A percentile compares a stretch with the other conserved stretches of the same genome.
Evolutionary conservation across 805 yeast genomes (phyloP).

Genomic region (Ogataea paradorogensis): DNA sequence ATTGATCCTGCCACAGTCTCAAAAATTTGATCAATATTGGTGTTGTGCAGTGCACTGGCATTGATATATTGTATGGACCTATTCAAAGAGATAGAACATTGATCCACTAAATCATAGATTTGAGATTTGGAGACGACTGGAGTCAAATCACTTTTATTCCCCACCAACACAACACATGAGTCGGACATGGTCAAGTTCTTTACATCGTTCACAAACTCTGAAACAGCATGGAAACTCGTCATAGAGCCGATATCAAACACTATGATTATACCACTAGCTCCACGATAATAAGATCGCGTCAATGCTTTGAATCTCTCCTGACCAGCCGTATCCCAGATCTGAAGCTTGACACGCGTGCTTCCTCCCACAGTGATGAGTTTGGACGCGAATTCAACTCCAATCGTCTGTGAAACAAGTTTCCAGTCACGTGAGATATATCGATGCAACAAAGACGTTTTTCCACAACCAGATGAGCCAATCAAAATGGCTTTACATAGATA

Average conservation of each 20-base stretch:
- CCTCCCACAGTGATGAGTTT: slow-evolving; percentile 26
- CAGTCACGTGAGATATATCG: slow-evolving; percentile 32
- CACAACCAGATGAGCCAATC: slow-evolving; percentile 17
- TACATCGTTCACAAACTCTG: slow-evolving; percentile 33
- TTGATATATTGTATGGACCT: slow-evolving; percentile 37
- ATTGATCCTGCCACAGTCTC: slow-evolving; percentile 38
- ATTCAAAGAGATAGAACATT: slow-evolving; percentile 25
- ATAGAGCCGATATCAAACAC: slow-evolving; percentile 33
- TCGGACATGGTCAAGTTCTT: slow-evolving; percentile 29
- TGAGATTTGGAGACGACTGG: slow-evolving; percentile 13
- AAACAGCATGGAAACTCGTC: slow-evolving; percentile 27
- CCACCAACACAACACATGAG: slow-evolving; percentile 33
- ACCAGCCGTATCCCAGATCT: slow-evolving; percentile 24
- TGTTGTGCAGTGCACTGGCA: slow-evolving; percentile 41
- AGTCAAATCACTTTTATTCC: slow-evolving; percentile 33
- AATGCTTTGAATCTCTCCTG: slow-evolving; percentile 34
- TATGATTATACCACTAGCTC: slow-evolving; percentile 37
- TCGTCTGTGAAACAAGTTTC: slow-evolving; percentile 34
- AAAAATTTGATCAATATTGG: slow-evolving; percentile 42
- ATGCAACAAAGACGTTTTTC: slow-evolving; percentile 35
- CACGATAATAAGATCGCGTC: slow-evolving; percentile 38
- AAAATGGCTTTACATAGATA: slow-evolving; percentile 32
- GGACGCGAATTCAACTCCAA: slow-evolving; percentile 41
- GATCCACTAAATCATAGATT: slow-evolving; percentile 14
- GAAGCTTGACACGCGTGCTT: slow-evolving; percentile 28